phyloP scores from a whole-genome alignment of 2,329 filamentous ascomycete species.

The Fusarium liriodendri region DNA sequence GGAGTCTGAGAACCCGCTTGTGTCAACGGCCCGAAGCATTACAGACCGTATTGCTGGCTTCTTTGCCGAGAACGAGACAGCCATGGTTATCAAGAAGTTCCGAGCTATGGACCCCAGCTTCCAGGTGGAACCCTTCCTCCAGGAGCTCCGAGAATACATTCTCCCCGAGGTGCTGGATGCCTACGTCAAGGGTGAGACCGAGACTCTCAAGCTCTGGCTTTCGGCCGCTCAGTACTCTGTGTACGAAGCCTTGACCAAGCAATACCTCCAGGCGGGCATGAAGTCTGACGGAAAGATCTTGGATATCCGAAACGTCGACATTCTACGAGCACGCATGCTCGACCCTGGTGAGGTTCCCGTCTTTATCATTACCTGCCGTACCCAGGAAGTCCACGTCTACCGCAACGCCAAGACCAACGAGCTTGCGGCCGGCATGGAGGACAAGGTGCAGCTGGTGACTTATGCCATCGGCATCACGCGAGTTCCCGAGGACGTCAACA shows the following conservation, averaged over 20 bases:
- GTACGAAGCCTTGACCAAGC: constrained; percentile 95
- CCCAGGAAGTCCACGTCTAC: constrained; percentile 98
- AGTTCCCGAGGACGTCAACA: constrained; percentile 94
- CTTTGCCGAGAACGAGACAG: constrained; percentile 98
- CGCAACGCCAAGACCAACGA: constrained; percentile 89
- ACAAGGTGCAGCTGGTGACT: constrained; percentile 97
- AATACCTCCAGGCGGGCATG: constrained; percentile 92
- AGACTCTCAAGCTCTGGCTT: constrained; percentile 93
- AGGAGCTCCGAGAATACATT: constrained; percentile 97
- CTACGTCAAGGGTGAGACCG: constrained; percentile 95
- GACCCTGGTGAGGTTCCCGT: constrained; percentile 92
- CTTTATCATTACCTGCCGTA: constrained; percentile 96
- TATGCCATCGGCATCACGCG: constrained; percentile 97
- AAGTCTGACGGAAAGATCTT: constrained; percentile 95
- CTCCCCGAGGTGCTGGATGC: constrained; percentile 96
- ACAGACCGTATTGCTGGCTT: constrained; percentile 94
- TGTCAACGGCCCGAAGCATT: constrained; percentile 92
- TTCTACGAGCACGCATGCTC: constrained; percentile 81
- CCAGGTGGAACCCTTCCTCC: constrained; percentile 93
- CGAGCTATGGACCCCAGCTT: constrained; percentile 94
- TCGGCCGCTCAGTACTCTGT: constrained; percentile 96
- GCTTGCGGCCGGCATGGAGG: constrained; percentile 96
- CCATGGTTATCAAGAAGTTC: constrained; percentile 98
- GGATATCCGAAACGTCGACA: constrained; percentile 94
- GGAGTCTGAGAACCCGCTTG: constrained; percentile 96